Base-by-base conservation (phyloP, 2,329 filamentous ascomycete species). In the Beauveria sp. region DNA sequence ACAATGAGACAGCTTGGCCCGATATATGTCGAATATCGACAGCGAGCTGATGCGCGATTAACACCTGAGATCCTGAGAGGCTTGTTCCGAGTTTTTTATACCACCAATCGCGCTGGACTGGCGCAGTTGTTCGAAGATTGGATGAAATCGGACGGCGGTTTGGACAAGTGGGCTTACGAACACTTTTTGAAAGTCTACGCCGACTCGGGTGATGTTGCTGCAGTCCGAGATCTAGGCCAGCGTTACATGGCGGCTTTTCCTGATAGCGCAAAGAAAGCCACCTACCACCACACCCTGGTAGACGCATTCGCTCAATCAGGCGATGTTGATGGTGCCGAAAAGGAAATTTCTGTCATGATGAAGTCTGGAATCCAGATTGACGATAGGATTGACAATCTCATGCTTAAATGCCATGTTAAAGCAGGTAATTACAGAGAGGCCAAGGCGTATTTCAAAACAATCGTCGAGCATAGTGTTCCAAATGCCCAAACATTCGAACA, bases 281-380 rank as follows among this genome's bases (percentile, higher is more conserved):
- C 73, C 38, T 77, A 72, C 3, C 79, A 85, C 64, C 70, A 79
- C n/a, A 83, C 85, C 51, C 76, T 92, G 3, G 77, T 96, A 46
- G 85, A 89, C 65, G 88, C 87, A 0, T 85, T 93, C 73, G 87
- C 91, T 1, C 82, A 84, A 61, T 78, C 84, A 55, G 89, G 86
- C 2, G 85, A 96, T 65, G 71, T 88, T 0, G 69, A 76, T 3
- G 78, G 83, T 56, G 84, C 87, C 0, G 75, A 82, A 55, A 71
- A 77, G 22, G 81, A 87, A 42, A 88, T 97, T 63, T 70, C 84
- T 52, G 77, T 80, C n/a, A 84, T 95, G 61, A 70, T 71, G 26
- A 67, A 84, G 55, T 87, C 86, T 67, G 73, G 77, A 1, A 67
- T 88, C 18, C 66, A 76, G 47, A 87, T 87, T 7, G 83, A 85